A percentile compares a stretch with the other conserved stretches of the same genome.
Conservation (phyloP, 2,329 filamentous ascomycete genomes). For the Didymella pinodella region DNA sequence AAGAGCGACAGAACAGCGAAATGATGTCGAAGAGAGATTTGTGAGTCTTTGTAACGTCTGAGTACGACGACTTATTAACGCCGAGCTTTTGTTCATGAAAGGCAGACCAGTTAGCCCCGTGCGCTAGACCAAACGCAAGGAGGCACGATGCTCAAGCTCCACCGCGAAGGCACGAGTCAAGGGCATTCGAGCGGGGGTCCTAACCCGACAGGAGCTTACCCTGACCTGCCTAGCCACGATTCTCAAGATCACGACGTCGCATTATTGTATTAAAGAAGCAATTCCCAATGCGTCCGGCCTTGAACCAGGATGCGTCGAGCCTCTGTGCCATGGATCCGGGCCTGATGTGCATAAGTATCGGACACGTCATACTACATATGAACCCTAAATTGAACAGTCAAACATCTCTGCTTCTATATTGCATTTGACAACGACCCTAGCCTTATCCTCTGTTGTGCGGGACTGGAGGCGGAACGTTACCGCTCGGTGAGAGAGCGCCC, state of each 20-base stretch:
- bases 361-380: not conserved
- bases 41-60: not conserved
- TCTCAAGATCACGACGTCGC: not conserved
- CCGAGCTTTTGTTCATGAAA: slow-evolving; percentile 5
- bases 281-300: not conserved
- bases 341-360: not conserved
- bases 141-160: slow-evolving; percentile 13
- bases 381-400: not conserved
- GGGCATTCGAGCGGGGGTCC: not conserved
- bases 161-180: slow-evolving; percentile 3
- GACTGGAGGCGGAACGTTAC: not conserved
- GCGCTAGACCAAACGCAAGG: slow-evolving; percentile 11
- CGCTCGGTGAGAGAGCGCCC: slow-evolving; percentile 1
- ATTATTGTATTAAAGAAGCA: not conserved
- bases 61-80: not conserved
- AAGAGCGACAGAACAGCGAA: not conserved
- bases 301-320: not conserved
- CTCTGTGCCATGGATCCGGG: not conserved
- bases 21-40: not conserved
- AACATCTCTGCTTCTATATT: not conserved
- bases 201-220: not conserved
- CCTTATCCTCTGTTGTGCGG: not conserved
- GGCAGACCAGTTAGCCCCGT: slow-evolving; percentile 4
- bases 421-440: not conserved
- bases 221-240: not conserved